phyloP scores from a whole-genome alignment of 1,284 basidiomycete species.

The Malassezia furfur region DNA sequence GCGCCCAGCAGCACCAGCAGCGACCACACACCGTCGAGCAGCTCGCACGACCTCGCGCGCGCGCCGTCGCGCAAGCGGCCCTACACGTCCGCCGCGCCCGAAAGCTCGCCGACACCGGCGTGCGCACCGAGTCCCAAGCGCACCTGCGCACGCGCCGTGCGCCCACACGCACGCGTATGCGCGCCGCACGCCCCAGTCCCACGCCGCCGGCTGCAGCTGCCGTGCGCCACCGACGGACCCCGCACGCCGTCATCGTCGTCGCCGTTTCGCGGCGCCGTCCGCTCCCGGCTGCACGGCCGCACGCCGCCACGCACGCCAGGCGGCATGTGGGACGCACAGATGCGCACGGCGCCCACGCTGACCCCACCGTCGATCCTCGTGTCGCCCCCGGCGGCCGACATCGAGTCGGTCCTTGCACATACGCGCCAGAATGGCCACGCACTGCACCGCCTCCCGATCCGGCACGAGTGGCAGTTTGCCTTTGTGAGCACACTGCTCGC shows the following conservation, averaged over 20 bases:
- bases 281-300: constrained; percentile 7
- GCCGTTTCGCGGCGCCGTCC: neutral
- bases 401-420: constrained; percentile 2
- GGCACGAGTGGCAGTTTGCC: constrained; percentile 11
- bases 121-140: constrained; percentile 1
- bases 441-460: neutral
- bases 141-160: neutral
- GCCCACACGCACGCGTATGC: neutral
- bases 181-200: constrained; percentile 7
- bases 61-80: too few species aligned
- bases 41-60: neutral
- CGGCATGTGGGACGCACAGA: neutral
- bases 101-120: constrained; percentile 5
- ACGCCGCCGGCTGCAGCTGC: constrained; percentile 1
- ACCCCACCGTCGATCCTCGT: constrained; percentile 11
- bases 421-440: neutral
- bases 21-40: neutral
- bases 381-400: constrained; percentile 12
- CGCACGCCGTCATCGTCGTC: constrained; percentile 13
- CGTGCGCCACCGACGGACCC: neutral
- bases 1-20: neutral
- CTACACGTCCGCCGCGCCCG: too few species aligned
- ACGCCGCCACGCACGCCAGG: constrained; percentile 10
- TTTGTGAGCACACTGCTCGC: constrained; percentile 10
- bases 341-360: neutral